Conservation (phyloP, 208 protist genomes). For the Tetramitus jugosus region DNA sequence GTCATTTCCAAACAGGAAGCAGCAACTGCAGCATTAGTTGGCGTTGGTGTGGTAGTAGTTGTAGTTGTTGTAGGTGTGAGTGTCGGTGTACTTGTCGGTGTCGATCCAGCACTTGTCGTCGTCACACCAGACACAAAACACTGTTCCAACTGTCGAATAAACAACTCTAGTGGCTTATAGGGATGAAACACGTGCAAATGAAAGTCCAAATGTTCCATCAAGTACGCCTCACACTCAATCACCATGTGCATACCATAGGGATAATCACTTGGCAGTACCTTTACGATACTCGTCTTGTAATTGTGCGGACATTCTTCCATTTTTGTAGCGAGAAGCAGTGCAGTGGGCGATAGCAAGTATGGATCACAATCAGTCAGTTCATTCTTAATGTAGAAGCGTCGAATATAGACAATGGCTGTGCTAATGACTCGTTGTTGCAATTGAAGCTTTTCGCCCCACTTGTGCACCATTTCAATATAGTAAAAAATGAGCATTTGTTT, state of each 20-base stretch:
- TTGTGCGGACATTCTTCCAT: conserved; percentile 34
- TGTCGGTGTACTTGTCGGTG: no score
- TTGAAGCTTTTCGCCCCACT: conserved; percentile 21
- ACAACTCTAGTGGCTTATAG: conserved; percentile 31
- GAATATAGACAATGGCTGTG: conserved; percentile 39
- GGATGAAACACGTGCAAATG: conserved; percentile 40
- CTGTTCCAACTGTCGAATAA: not conserved
- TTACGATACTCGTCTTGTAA: conserved; percentile 8
- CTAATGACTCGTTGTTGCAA: conserved; percentile 30
- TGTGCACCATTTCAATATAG: not conserved
- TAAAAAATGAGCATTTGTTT: not conserved
- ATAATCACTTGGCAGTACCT: conserved; percentile 13
- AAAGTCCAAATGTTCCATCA: conserved; percentile 38
- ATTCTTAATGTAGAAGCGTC: conserved; percentile 38
- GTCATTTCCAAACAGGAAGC: not conserved
- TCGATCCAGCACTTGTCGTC: no score
- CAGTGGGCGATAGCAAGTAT: conserved; percentile 18
- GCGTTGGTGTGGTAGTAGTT: no score
- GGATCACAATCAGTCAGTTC: conserved; percentile 23
- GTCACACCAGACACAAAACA: no score
- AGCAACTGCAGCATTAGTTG: no score
- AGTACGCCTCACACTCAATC: conserved; percentile 33
- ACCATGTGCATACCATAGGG: conserved; percentile 22
- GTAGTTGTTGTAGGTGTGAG: no score
- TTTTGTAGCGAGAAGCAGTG: conserved; percentile 35